phyloP scores from a whole-genome alignment of 768 basidiomycete genomes.

The Termitomyces titanicus region DNA sequence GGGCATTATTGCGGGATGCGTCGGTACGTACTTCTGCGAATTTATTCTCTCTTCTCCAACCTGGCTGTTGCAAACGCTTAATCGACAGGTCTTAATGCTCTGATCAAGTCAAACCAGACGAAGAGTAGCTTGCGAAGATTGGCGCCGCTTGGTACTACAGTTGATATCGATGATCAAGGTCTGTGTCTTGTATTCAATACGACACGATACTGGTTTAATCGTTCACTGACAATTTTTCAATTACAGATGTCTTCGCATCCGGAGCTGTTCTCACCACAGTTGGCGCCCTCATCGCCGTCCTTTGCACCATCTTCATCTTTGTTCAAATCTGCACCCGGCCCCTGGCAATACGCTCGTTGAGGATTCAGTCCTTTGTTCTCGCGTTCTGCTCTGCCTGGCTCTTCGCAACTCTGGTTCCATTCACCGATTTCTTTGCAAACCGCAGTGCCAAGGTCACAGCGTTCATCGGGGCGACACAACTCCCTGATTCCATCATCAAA shows the following conservation, averaged over 20 bases:
- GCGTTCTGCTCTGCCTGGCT: conserved; percentile 43
- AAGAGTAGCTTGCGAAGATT: conserved; percentile 27
- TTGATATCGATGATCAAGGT: conserved; percentile 38
- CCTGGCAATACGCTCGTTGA: conserved; percentile 24
- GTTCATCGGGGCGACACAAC: conserved; percentile 28
- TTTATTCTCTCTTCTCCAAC: not conserved
- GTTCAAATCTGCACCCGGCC: conserved; percentile 16
- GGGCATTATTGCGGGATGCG: conserved; percentile 18
- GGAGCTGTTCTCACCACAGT: conserved; percentile 34
- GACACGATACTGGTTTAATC: not conserved
- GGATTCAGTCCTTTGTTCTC: conserved; percentile 33
- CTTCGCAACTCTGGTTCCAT: conserved; percentile 26
- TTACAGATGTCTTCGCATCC: conserved; percentile 34
- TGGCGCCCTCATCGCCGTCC: conserved; percentile 28
- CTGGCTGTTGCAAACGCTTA: not conserved
- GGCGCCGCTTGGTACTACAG: conserved; percentile 28
- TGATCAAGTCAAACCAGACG: conserved; percentile 38
- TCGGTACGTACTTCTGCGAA: conserved; percentile 8
- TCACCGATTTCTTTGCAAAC: conserved; percentile 30
- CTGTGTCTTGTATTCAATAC: not conserved
- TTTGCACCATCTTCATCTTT: conserved; percentile 23
- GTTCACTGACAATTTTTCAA: not conserved
- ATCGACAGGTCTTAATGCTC: conserved; percentile 34
- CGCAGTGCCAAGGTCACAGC: conserved; percentile 43
- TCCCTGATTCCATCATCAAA: conserved; percentile 36